phyloP scores from a whole-genome alignment of 345 rosid species.

The Hirschfeldia incana region DNA sequence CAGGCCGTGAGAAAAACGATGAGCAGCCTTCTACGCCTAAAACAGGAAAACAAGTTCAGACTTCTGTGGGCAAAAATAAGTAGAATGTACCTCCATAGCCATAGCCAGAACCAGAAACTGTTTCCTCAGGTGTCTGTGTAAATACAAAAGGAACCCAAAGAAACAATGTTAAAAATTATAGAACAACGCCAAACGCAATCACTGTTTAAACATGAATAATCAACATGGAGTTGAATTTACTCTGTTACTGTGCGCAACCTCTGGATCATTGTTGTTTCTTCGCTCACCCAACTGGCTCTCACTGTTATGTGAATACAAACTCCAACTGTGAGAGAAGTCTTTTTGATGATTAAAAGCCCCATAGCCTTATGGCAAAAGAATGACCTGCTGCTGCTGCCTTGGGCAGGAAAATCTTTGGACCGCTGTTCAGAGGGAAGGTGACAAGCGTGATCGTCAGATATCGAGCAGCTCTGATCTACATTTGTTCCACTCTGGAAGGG shows the following conservation, averaged over 20 bases:
- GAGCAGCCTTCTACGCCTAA: constrained; percentile 1
- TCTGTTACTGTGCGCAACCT: constrained; percentile 29
- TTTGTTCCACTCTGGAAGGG: constrained; percentile 42
- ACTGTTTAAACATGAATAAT: background rate
- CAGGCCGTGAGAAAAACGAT: constrained; percentile 4
- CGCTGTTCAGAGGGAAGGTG: constrained; percentile 49
- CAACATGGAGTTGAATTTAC: constrained; percentile 32
- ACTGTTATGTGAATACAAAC: constrained; percentile 15
- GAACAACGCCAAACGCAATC: constrained; percentile 24
- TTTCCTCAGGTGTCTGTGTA: constrained; percentile 33
- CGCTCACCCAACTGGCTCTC: constrained; percentile 33
- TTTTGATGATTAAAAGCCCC: background rate
- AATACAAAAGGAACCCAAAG: constrained; percentile 19
- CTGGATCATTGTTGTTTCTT: constrained; percentile 25
- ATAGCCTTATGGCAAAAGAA: constrained; percentile 8
- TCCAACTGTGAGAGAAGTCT: constrained; percentile 12
- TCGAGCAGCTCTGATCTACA: constrained; percentile 43
- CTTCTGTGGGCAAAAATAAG: constrained; percentile 5
- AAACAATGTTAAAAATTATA: constrained; percentile 7
- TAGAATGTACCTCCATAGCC: constrained; percentile 37
- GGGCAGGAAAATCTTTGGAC: constrained; percentile 41
- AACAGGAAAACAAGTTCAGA: constrained; percentile 13
- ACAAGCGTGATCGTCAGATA: constrained; percentile 45
- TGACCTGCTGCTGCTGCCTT: constrained; percentile 60
- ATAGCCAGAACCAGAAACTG: constrained; percentile 33